These are phyloP conservation scores for Xylariaceae sp. DNA, from an alignment of 2,329 filamentous ascomycete species.

Conservation along the genomic window DNA sequence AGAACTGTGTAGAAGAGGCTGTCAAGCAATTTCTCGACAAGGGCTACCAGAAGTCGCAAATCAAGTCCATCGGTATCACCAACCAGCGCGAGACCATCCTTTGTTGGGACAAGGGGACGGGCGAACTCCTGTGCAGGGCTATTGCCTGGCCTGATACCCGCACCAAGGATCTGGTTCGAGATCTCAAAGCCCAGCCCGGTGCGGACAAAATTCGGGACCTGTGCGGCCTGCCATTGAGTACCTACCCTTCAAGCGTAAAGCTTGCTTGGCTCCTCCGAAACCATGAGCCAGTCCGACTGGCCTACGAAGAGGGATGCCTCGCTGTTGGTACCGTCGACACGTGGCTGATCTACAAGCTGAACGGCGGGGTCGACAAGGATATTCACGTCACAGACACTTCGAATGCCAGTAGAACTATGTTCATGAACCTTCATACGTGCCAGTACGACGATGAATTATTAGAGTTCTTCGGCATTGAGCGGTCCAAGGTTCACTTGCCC, in stretches of 20 bases:
- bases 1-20: conserved; percentile 76
- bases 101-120: conserved; percentile 79
- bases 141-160: conserved; percentile 90
- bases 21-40: conserved; percentile 67
- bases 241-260: conserved; percentile 85
- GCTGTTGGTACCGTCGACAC: conserved; percentile 86
- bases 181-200: conserved; percentile 66
- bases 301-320: conserved; percentile 73
- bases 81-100: conserved; percentile 89
- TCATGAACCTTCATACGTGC: conserved; percentile 81
- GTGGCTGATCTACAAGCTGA: conserved; percentile 83
- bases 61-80: conserved; percentile 80
- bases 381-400: conserved; percentile 81
- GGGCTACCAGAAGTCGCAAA: conserved; percentile 65
- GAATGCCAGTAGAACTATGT: conserved; percentile 90
- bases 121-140: conserved; percentile 77
- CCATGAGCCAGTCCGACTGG: conserved; percentile 63
- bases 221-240: conserved; percentile 81
- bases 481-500: conserved; percentile 70
- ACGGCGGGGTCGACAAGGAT: conserved; percentile 64
- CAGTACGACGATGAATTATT: conserved; percentile 77
- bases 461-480: conserved; percentile 72
- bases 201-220: conserved; percentile 67
- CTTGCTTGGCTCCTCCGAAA: conserved; percentile 79
- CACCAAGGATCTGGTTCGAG: conserved; percentile 68